A percentile compares a stretch with the other conserved stretches of the same genome.
Evolutionary conservation across 345 rosid species (phyloP).

Genomic region (Citrus maxima): DNA sequence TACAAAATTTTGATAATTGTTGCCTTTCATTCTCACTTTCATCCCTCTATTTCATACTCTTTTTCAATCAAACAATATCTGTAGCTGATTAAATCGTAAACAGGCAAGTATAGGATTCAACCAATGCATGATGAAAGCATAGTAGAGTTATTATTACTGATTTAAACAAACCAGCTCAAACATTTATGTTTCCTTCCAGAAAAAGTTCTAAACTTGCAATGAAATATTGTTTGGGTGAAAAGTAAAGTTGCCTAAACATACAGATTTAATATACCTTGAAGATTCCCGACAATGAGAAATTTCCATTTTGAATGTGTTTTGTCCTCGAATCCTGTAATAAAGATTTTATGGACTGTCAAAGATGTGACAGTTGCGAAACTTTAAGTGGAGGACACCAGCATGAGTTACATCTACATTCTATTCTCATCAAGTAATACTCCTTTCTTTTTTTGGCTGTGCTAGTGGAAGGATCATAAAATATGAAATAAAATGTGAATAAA

Average conservation of each 20-base stretch:
- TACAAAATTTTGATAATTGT: neutral
- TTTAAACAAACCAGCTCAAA: neutral
- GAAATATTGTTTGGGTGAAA: neutral
- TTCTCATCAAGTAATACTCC: no score
- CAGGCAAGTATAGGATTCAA: neutral
- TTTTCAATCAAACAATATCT: neutral
- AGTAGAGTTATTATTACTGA: neutral
- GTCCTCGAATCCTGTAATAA: no score
- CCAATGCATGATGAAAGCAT: neutral
- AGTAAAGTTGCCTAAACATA: no score
- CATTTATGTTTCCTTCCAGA: neutral
- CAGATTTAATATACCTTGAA: no score
- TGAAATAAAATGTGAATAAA: neutral
- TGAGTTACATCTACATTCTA: no score
- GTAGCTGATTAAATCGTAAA: neutral
- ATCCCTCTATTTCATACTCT: neutral
- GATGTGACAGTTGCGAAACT: no score
- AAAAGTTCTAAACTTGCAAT: neutral
- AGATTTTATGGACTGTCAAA: no score
- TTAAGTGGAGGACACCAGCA: no score
- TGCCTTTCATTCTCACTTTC: neutral
- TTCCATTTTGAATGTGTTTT: no score
- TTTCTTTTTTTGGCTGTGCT: neutral
- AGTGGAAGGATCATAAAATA: neutral
- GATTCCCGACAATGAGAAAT: no score